Evolutionary conservation across 1,139 yeast genomes (phyloP), one percentile per base, ranked within the genome.

Genomic region (Suhomyces wounanorum): DNA sequence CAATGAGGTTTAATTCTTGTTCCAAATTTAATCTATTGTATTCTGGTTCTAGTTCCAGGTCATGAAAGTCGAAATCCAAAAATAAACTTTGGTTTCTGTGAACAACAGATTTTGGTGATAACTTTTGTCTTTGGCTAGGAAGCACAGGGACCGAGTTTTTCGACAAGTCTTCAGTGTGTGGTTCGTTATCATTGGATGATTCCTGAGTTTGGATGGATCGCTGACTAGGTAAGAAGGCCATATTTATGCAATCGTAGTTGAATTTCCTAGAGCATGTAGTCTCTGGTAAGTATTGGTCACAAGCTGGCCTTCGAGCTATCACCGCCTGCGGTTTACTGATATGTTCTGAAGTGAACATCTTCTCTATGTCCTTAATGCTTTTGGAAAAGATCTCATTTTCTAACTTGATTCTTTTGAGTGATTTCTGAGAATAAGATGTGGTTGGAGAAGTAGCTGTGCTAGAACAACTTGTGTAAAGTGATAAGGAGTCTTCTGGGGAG

Each of bases 351-450:
- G 52, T 46, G 52, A 67, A 68, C 64, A 68, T 62, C 41, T 57
- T 57, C 43, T 69, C 70, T 31, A 68, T 67, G 48, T 68, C 72
- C 47, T 61, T 59, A 49, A 69, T 64, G 28, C 69, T 61, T 45
- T 65, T 67, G 50, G 66, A 63, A 48, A 67, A 68, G 41, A 67
- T 66, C 52, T 67, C 71, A 44, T 60, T 57, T 49, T 68, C 72
- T 31, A 66, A 55, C 48, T 56, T 59, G 28, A 65, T 50, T 31
- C 72, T 52, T 45, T 67, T 67, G 49, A 55, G 58, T 2, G 72
- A 61, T 50, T 64, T 60, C 40, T 47, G 49, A 21, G 55, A 54
- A 17, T 40, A 40, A 17, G 53, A 45, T 14, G 55, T 51, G 9
- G 52, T 46, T 13, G 49, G 52, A 2, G 54, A 36, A 8, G 50